Evolutionary conservation across 2,329 filamentous ascomycete species (phyloP), one percentile per base, ranked within the genome.

Genomic region (Teratosphaeria epicoccoides): DNA sequence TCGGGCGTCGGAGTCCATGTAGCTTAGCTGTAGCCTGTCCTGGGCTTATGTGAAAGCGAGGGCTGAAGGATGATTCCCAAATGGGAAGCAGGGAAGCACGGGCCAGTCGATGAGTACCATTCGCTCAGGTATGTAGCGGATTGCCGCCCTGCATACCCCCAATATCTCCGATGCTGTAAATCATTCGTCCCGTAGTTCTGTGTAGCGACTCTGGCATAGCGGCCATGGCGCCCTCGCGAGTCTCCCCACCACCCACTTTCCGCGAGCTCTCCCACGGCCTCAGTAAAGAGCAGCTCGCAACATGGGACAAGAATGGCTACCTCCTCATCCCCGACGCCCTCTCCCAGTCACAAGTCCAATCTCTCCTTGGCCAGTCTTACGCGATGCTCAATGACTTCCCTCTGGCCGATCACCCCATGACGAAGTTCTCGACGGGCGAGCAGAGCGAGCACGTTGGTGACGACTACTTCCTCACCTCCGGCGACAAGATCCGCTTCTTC

Each of bases 401-500:
- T 33, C 77, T 97, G n/a, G 76, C 80, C 29, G 80, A 85, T 52
- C 93, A 97, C 70, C 91, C 93, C 1, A 84, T 97, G 77, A 97
- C 93, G 7, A 85, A 84, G 66, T 98, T 98, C 78, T 87, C 85
- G 25, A 96, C 91, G 0, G 90, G 90, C 59, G 76, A 82, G 61
- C 72, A 77, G 65, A 71, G 71, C 45, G 79, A 83, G n/a, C 91
- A 97, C 71, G 87, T 96, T 10, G 90, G 91, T 56, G 93, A 97
- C 73, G 82, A 86, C 66, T 98, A 98, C 77, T 97, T 98, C 73
- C 81, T 97, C 2, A 78, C 76, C 1, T 93, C 86, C 2, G 89
- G 88, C 55, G 87, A 97, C 75, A 91, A 96, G 72, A 76, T 97
- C 55, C 85, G 89, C 54, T 97, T 94, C 78, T 97, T 97, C 78